Evolutionary conservation across 2,329 filamentous ascomycete species (phyloP).

Genomic region (Scleromitrula shiraiana): DNA sequence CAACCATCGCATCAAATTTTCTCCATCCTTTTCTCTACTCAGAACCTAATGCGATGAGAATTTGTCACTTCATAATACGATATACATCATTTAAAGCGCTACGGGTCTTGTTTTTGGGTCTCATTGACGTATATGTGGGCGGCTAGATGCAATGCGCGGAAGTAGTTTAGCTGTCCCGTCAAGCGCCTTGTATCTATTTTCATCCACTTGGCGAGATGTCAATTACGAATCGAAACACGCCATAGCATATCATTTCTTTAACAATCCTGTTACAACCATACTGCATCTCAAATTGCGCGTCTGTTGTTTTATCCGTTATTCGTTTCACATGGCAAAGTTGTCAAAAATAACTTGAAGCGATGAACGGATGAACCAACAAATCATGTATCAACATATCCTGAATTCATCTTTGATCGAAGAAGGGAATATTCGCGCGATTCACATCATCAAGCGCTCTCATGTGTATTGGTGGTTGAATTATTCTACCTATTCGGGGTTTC

Average conservation of each 20-base stretch:
- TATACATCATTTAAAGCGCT: neutral
- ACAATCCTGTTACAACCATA: neutral
- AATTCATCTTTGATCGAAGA: neutral
- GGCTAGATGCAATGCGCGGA: slow-evolving; percentile 7
- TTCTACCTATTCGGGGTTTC: neutral
- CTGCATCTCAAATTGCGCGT: neutral
- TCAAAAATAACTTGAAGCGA: neutral
- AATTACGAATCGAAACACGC: neutral
- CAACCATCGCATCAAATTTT: neutral
- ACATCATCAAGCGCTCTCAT: neutral
- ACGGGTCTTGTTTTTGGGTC: neutral
- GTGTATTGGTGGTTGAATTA: neutral
- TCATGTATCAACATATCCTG: neutral
- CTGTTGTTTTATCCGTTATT: neutral
- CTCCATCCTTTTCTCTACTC: neutral
- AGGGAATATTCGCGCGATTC: neutral
- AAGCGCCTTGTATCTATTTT: slow-evolving; percentile 9
- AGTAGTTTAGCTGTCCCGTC: neutral
- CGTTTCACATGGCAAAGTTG: neutral
- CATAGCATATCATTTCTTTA: neutral
- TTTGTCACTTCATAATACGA: neutral
- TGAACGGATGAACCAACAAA: neutral
- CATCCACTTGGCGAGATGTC: neutral
- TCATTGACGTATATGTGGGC: slow-evolving; percentile 4
- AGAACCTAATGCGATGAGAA: slow-evolving; percentile 1